Evolutionary conservation across 495 filamentous ascomycete species (phyloP).

Genomic region (Achaetomiella virescens): DNA sequence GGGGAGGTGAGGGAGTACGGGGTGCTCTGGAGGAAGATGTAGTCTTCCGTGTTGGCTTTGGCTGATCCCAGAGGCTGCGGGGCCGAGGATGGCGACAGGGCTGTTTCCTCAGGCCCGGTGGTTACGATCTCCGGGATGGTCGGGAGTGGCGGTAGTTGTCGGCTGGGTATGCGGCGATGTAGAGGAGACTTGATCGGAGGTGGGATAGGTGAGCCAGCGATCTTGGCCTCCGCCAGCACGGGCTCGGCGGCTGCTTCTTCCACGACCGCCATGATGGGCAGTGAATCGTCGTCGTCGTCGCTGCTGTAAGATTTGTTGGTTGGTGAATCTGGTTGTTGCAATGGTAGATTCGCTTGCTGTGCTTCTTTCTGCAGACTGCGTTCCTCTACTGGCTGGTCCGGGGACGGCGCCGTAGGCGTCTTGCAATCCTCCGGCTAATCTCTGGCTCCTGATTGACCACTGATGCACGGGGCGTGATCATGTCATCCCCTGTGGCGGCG

Average conservation of each 20-base stretch:
- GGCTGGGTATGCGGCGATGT: slow-evolving; percentile 20
- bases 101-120: slow-evolving; percentile 14
- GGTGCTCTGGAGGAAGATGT: slow-evolving; percentile 37
- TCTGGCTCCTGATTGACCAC: slow-evolving; percentile 5
- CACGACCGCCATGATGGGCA: slow-evolving; percentile 18
- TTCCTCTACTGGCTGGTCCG: background rate
- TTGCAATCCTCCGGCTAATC: slow-evolving; percentile 7
- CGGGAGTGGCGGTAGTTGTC: slow-evolving; percentile 30
- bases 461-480: slow-evolving; percentile 13
- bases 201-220: slow-evolving; percentile 12
- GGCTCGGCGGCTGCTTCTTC: slow-evolving; percentile 3
- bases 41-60: slow-evolving; percentile 26
- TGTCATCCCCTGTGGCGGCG: slow-evolving; percentile 18
- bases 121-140: slow-evolving; percentile 40
- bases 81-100: slow-evolving; percentile 14
- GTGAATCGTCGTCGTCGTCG: slow-evolving; percentile 10
- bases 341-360: background rate
- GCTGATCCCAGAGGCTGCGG: slow-evolving; percentile 12
- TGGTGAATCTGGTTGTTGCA: slow-evolving; percentile 11
- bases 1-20: slow-evolving; percentile 38
- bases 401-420: slow-evolving; percentile 11
- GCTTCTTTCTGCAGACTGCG: background rate
- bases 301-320: slow-evolving; percentile 1
- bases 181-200: slow-evolving; percentile 11
- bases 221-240: background rate